phyloP scores from a whole-genome alignment of 2,329 filamentous ascomycete genomes.

The Epichloe hybrida region DNA sequence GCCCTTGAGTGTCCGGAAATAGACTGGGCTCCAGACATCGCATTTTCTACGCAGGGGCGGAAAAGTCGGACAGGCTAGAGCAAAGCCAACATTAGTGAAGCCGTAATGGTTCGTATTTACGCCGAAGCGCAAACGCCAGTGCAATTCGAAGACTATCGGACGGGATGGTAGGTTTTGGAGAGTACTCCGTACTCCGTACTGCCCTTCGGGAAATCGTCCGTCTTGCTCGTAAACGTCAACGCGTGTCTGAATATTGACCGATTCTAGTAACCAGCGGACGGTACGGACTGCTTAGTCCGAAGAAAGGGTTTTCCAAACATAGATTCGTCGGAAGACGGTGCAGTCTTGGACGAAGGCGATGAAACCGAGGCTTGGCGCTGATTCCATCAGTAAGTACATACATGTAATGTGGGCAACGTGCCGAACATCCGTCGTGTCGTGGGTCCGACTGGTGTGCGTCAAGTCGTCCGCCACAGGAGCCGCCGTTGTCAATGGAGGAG shows the following conservation, averaged over 20 bases:
- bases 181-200: too few species aligned
- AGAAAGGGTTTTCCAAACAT: too few species aligned
- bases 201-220: too few species aligned
- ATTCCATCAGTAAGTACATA: neutral
- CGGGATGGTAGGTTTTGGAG: too few species aligned
- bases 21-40: neutral
- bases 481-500: too few species aligned
- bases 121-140: neutral
- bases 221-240: too few species aligned
- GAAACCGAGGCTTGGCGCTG: neutral
- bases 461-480: too few species aligned
- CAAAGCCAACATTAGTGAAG: neutral
- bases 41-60: neutral
- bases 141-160: neutral
- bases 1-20: too few species aligned
- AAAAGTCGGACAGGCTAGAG: neutral
- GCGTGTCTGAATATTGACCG: too few species aligned
- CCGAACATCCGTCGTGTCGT: neutral
- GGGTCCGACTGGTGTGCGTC: neutral
- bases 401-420: too few species aligned
- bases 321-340: neutral
- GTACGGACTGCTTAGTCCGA: too few species aligned
- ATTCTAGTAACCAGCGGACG: too few species aligned
- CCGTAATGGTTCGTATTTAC: neutral
- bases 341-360: neutral